Percentiles rank a stretch among this genome's conserved stretches.
These are phyloP conservation scores for Nyssa sinensis DNA, from an alignment of 148 eudicot genomes.

Conservation along the genomic window DNA sequence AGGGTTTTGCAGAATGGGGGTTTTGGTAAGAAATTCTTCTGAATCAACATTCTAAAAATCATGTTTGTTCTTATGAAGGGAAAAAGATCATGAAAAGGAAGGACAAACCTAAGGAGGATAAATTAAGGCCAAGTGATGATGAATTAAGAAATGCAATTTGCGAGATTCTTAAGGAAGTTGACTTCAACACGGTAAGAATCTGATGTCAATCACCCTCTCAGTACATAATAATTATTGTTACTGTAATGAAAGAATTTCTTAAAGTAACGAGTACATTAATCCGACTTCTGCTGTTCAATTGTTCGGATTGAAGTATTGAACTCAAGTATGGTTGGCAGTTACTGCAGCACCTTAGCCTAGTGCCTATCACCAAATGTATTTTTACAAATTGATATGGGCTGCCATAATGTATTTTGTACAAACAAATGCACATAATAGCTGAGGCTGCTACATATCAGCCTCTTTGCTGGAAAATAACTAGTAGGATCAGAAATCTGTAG, in stretches of 20 bases:
- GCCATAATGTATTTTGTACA: background rate
- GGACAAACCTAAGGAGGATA: conserved; percentile 62
- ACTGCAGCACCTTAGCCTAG: background rate
- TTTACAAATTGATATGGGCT: background rate
- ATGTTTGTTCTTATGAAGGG: conserved; percentile 32
- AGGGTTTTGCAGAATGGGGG: background rate
- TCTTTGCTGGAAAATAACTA: background rate
- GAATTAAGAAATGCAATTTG: conserved; percentile 71
- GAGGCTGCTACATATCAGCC: background rate
- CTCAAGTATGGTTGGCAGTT: background rate
- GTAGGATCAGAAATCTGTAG: background rate
- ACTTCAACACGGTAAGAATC: conserved; percentile 83
- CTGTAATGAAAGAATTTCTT: background rate
- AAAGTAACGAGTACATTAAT: background rate
- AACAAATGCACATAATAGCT: background rate
- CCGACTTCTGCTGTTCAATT: background rate
- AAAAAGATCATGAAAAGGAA: conserved; percentile 61
- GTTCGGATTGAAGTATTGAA: background rate
- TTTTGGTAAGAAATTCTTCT: background rate
- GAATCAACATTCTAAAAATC: background rate
- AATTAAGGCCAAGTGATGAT: conserved; percentile 64
- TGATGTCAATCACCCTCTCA: background rate
- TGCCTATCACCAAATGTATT: background rate
- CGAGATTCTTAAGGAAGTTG: conserved; percentile 86
- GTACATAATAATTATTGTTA: background rate